Base-by-base conservation (phyloP, 441 rosid genomes). In the Erysimum cheiri region DNA sequence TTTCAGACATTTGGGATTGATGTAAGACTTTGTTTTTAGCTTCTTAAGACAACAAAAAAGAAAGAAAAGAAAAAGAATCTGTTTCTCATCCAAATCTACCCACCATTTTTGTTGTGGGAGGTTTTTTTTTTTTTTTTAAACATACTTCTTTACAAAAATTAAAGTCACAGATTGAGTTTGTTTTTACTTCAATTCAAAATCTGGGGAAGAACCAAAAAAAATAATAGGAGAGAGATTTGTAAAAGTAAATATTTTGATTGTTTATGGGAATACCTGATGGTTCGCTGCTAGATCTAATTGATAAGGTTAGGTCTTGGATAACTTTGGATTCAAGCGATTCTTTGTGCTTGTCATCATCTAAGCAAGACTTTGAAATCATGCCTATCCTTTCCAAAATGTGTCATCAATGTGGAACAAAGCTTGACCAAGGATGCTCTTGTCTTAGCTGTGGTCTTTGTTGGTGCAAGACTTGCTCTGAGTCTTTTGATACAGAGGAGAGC, bases 241-340 rank as follows among this genome's bases (percentile, higher is more conserved):
- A 55, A 54, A 75, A 60, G 78, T 52, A 52, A 77, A 78, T 67
- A 65, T n/a, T 73, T 66, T 80, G 80, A 68, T 78, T 64, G 87
- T 80, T 77, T 86, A 86, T 87, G 95, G 94, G 93, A 86, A 70
- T 87, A 84, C 87, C 88, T 63, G 91, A 87, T 88, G 80, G 74
- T 78, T 87, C 88, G 58, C 65, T 85, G 75, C 73, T 74, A 85
- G 90, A 95, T 87, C 95, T 91, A 65, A 61, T 87, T 77, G 79
- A 77, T 11, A 89, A 87, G 71, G 81, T 87, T 71, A 78, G 86
- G 90, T 82, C 87, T 84, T 90, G 91, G 96, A 73, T 91, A 76
- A 81, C 95, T 72, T 77, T 70, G 78, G 86, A 81, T 69, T 77
- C 74, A 69, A 86, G 88, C 29, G 92, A 86, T 84, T 75, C 81